Conservation (phyloP, 441 rosid species). For the Geranium incanum region DNA sequence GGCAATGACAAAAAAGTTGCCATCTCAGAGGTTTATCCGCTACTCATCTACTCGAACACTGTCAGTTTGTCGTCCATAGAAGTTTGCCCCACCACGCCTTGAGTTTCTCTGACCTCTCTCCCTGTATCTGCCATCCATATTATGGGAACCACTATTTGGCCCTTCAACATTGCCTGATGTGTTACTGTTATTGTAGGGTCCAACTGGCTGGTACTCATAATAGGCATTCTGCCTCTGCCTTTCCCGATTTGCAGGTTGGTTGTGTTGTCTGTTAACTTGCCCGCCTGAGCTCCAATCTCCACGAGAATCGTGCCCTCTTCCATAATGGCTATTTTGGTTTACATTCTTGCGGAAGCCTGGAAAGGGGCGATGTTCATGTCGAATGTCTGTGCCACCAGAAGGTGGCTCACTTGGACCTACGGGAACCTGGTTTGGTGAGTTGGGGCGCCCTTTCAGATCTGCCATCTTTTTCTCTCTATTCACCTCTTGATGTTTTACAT, state of each 20-base stretch:
- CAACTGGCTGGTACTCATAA: conserved; percentile 81
- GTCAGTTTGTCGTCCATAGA: conserved; percentile 44
- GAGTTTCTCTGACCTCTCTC: conserved; percentile 63
- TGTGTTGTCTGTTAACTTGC: conserved; percentile 51
- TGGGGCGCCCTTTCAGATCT: conserved; percentile 22
- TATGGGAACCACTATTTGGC: conserved; percentile 43
- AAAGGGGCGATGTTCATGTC: conserved; percentile 33
- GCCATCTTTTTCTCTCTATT: conserved; percentile 39
- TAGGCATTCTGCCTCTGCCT: conserved; percentile 52
- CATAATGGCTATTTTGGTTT: conserved; percentile 46
- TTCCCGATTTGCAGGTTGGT: conserved; percentile 40
- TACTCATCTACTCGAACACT: conserved; percentile 31
- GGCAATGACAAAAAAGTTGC: conserved; percentile 25
- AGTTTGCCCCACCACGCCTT: conserved; percentile 53
- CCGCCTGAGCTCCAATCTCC: conserved; percentile 63
- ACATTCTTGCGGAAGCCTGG: conserved; percentile 48
- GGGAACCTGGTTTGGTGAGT: conserved; percentile 30
- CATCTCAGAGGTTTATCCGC: conserved; percentile 13
- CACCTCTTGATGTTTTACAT: conserved; percentile 30
- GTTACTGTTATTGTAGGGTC: conserved; percentile 32
- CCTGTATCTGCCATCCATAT: conserved; percentile 45
- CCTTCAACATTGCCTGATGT: conserved; percentile 40
- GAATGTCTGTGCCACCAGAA: conserved; percentile 34
- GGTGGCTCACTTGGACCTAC: conserved; percentile 26
- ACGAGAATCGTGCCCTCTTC: conserved; percentile 51